A percentile compares a stretch with the other conserved stretches of the same genome.
These are phyloP conservation scores for Pisolithus marmoratus DNA, from an alignment of 768 basidiomycete genomes.

Conservation along the genomic window DNA sequence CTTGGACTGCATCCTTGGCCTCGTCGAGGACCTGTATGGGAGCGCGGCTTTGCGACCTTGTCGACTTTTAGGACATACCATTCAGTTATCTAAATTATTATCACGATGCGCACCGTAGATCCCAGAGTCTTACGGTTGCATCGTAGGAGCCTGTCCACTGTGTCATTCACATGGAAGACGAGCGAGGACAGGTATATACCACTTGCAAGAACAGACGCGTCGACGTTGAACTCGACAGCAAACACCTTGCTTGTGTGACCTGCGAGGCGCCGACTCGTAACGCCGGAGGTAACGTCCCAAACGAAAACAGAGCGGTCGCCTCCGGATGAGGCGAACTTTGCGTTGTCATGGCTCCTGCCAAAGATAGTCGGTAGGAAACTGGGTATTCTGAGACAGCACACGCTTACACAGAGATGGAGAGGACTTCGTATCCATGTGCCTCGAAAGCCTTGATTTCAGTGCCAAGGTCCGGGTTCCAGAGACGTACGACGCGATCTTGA, in stretches of 20 bases:
- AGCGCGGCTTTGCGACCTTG: conserved; percentile 68
- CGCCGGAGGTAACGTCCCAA: conserved; percentile 92
- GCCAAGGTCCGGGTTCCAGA: conserved; percentile 87
- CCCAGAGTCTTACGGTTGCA: conserved; percentile 87
- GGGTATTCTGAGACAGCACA: conserved; percentile 7
- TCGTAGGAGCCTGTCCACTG: conserved; percentile 77
- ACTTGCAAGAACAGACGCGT: conserved; percentile 82
- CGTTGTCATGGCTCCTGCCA: conserved; percentile 83
- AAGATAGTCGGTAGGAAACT: background rate
- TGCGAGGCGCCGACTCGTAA: conserved; percentile 73
- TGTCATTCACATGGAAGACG: background rate
- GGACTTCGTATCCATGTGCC: conserved; percentile 93
- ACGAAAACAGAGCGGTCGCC: conserved; percentile 91
- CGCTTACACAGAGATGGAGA: conserved; percentile 81
- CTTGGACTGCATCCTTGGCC: conserved; percentile 81
- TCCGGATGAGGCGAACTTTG: conserved; percentile 88
- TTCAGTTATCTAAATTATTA: background rate
- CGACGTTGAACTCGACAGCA: conserved; percentile 83
- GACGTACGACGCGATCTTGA: conserved; percentile 80
- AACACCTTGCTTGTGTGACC: conserved; percentile 92
- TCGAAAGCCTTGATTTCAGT: conserved; percentile 87
- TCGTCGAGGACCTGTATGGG: conserved; percentile 91
- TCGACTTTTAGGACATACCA: background rate
- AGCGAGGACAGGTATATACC: conserved; percentile 42
- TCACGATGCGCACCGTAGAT: conserved; percentile 58